Evolutionary conservation across 1,139 yeast genomes (phyloP).

Genomic region (Zygotorulaspora mrakii): DNA sequence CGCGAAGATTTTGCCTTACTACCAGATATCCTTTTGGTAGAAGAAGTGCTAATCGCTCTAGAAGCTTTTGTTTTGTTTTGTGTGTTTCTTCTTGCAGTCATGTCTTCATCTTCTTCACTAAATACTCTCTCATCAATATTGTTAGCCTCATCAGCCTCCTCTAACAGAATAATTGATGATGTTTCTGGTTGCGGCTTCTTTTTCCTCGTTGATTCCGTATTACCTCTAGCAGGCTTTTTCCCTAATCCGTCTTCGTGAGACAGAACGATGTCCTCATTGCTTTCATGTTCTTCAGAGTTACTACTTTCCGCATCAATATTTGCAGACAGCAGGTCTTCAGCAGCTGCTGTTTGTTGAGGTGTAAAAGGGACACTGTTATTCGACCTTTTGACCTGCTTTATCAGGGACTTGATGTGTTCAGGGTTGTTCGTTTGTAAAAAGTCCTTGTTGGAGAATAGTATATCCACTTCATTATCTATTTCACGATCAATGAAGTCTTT

Average conservation of each 20-base stretch:
- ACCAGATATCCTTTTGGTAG: neutral
- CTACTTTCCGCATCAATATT: neutral
- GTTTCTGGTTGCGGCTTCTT: neutral
- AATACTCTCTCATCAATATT: constrained; percentile 9
- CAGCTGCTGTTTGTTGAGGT: constrained; percentile 23
- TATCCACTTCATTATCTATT: constrained; percentile 56
- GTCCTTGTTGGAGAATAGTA: constrained; percentile 46
- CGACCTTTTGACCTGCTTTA: constrained; percentile 31
- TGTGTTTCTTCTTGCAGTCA: neutral
- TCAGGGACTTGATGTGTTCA: constrained; percentile 33
- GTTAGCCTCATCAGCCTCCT: constrained; percentile 12
- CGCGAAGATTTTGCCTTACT: constrained; percentile 13
- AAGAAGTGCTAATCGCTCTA: neutral
- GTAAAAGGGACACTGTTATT: constrained; percentile 14
- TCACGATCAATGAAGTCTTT: constrained; percentile 67
- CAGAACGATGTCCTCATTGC: neutral
- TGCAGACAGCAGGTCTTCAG: constrained; percentile 9
- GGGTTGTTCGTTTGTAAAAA: constrained; percentile 37
- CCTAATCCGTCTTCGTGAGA: neutral
- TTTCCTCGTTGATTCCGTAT: constrained; percentile 2
- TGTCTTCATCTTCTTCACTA: constrained; percentile 12
- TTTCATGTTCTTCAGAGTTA: neutral
- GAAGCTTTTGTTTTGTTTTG: neutral
- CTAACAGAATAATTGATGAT: constrained; percentile 17
- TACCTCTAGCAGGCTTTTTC: neutral